phyloP scores from a whole-genome alignment of 805 yeast genomes.

The Candida manassasensis region DNA sequence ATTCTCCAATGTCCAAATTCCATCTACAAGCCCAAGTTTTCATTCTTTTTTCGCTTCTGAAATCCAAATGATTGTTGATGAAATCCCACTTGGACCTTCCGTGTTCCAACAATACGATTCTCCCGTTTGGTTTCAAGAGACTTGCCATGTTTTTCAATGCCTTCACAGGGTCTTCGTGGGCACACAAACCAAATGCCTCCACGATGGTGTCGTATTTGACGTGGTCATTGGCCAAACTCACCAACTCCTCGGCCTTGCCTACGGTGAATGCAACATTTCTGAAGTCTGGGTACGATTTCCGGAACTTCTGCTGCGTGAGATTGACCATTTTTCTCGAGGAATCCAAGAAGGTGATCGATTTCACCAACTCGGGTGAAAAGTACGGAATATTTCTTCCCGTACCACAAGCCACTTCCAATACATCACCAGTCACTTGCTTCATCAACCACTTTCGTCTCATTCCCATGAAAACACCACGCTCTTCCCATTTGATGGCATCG shows the following conservation, averaged over 20 bases:
- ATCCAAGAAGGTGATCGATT: slow-evolving; percentile 80
- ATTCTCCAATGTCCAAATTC: slow-evolving; percentile 90
- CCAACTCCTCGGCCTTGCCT: slow-evolving; percentile 82
- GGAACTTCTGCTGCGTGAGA: slow-evolving; percentile 68
- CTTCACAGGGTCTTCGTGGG: slow-evolving; percentile 87
- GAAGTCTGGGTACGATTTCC: slow-evolving; percentile 59
- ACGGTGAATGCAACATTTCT: slow-evolving; percentile 79
- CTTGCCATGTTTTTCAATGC: slow-evolving; percentile 71
- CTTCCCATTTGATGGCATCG: slow-evolving; percentile 71
- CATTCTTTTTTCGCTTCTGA: slow-evolving; percentile 76
- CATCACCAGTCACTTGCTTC: slow-evolving; percentile 80
- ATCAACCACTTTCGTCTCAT: slow-evolving; percentile 73
- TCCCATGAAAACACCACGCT: slow-evolving; percentile 54
- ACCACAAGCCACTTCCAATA: slow-evolving; percentile 91
- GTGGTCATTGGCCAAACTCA: slow-evolving; percentile 44
- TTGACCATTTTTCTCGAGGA: slow-evolving; percentile 84
- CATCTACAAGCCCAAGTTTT: slow-evolving; percentile 96
- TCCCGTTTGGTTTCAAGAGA: slow-evolving; percentile 83
- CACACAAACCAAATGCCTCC: slow-evolving; percentile 94
- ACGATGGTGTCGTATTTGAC: slow-evolving; percentile 84
- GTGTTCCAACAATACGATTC: slow-evolving; percentile 84
- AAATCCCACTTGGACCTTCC: slow-evolving; percentile 81
- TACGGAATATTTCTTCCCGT: slow-evolving; percentile 90
- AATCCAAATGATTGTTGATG: slow-evolving; percentile 76
- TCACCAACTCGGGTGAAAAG: slow-evolving; percentile 52